A percentile compares a stretch with the other conserved stretches of the same genome.
These are phyloP conservation scores for Ostreobium quekettii DNA, from an alignment of 139 green algal genomes.

Conservation along the genomic window DNA sequence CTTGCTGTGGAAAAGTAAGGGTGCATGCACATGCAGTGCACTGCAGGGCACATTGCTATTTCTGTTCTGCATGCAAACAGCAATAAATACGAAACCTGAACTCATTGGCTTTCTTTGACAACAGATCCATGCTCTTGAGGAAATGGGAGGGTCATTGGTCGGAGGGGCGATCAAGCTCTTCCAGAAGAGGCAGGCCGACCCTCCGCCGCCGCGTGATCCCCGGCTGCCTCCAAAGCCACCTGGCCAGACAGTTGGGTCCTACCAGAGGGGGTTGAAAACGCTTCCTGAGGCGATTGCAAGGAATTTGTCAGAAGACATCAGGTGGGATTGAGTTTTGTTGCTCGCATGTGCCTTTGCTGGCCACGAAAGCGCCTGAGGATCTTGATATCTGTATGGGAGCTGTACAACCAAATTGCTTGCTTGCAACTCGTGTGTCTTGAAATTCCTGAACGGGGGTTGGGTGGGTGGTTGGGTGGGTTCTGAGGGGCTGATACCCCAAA, in stretches of 20 bases:
- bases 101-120: neutral
- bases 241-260: conserved; percentile 92
- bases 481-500: too few species aligned
- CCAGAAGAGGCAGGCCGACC: conserved; percentile 62
- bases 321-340: neutral
- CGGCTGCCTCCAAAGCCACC: conserved; percentile 82
- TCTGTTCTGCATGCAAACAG: too few species aligned
- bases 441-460: too few species aligned
- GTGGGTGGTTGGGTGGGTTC: too few species aligned
- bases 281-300: conserved; percentile 83
- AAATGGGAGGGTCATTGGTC: conserved; percentile 82
- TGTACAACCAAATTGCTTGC: too few species aligned
- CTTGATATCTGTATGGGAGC: too few species aligned
- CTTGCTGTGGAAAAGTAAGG: neutral
- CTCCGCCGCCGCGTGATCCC: conserved; percentile 66
- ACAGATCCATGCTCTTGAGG: conserved; percentile 81
- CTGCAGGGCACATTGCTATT: too few species aligned
- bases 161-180: conserved; percentile 80
- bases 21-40: neutral
- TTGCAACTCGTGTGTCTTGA: too few species aligned
- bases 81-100: neutral
- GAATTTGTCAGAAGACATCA: conserved; percentile 4
- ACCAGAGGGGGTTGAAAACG: conserved; percentile 75
- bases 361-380: too few species aligned
- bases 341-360: too few species aligned